These are phyloP conservation scores for Hansfordia pulvinata DNA, from an alignment of 2,329 filamentous ascomycete genomes.

Conservation along the genomic window DNA sequence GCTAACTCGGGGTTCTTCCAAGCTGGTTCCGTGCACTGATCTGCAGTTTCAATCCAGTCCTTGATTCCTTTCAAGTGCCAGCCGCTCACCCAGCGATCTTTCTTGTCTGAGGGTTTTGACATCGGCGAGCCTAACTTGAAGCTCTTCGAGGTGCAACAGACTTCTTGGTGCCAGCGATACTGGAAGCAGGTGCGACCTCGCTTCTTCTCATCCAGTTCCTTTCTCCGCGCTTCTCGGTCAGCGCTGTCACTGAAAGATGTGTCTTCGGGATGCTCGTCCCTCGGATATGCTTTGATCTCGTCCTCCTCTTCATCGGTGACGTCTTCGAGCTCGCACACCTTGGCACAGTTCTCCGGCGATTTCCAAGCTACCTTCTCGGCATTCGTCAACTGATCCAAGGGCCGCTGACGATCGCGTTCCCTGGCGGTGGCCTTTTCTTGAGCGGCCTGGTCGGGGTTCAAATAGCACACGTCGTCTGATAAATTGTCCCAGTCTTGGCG, in stretches of 20 bases:
- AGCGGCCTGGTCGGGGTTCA: slow-evolving; percentile 21
- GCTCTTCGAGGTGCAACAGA: slow-evolving; percentile 27
- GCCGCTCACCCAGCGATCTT: slow-evolving; percentile 23
- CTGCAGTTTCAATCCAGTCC: slow-evolving; percentile 29
- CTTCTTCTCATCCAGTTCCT: slow-evolving; percentile 14
- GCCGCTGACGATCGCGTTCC: slow-evolving; percentile 20
- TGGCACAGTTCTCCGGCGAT: slow-evolving; percentile 30
- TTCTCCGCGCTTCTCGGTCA: slow-evolving; percentile 9
- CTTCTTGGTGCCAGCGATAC: slow-evolving; percentile 28
- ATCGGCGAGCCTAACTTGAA: slow-evolving; percentile 29
- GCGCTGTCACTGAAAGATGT: slow-evolving; percentile 10
- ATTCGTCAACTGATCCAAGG: slow-evolving; percentile 22
- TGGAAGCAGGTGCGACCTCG: slow-evolving; percentile 27
- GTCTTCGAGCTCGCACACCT: slow-evolving; percentile 30
- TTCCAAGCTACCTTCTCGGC: slow-evolving; percentile 30
- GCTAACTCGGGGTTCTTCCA: slow-evolving; percentile 23
- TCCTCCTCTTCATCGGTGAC: slow-evolving; percentile 20
- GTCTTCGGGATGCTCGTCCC: slow-evolving; percentile 9
- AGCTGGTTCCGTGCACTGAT: slow-evolving; percentile 23
- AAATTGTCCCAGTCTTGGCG: slow-evolving; percentile 39
- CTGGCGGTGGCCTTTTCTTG: slow-evolving; percentile 18
- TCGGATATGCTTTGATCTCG: slow-evolving; percentile 10
- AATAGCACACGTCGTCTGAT: slow-evolving; percentile 31
- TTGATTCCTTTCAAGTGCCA: slow-evolving; percentile 33
- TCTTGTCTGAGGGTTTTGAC: slow-evolving; percentile 13